Base-by-base conservation (phyloP, 768 basidiomycete genomes). In the Tulasnella sp. region DNA sequence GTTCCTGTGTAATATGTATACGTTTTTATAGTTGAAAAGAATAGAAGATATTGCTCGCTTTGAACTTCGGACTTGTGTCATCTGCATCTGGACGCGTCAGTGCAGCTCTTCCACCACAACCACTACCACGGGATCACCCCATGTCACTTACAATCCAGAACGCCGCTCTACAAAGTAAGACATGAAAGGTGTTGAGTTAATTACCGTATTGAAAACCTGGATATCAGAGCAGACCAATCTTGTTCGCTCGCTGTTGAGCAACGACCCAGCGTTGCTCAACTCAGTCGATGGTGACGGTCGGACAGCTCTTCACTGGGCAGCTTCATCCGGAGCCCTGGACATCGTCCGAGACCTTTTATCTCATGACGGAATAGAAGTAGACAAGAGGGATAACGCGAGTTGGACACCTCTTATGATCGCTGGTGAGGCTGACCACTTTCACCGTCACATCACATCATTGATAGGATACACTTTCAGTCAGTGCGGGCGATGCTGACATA, bases 281-380 rank as follows among this genome's bases (percentile, higher is more conserved):
- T 71, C 80, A 2, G 63, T 72, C 0, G 87, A 90, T 67, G 73
- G 67, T 86, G 87, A 91, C 66, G 82, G 75, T 36, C 75, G 88
- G 32, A 86, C 88, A 0, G 77, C 88, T 7, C 69, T 91, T n/a
- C 88, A 91, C 64, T 89, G 86, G 86, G 84, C 86, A 57, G 80
- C 86, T 9, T 79, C 79, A 17, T 35, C 51, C 6, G 86, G 85
- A 49, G 76, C 82, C 37, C 67, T 78, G 55, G 84, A 86, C 54
- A 80, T 86, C 60, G 75, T 67, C 27, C 73, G 77, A 53, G 84
- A 79, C 67, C 73, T 91, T 62, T 72, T 89, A 57, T 82, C 81
- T 68, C 78, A 80, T 63, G 74, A 78, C 59, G 82, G 82, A 23
- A 81, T 51, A 12, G 48, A 58, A 35, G 48, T 58, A 6, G 77